Conservation (phyloP, 768 basidiomycete genomes). For the button mushroom (Agaricus bisporus) region DNA sequence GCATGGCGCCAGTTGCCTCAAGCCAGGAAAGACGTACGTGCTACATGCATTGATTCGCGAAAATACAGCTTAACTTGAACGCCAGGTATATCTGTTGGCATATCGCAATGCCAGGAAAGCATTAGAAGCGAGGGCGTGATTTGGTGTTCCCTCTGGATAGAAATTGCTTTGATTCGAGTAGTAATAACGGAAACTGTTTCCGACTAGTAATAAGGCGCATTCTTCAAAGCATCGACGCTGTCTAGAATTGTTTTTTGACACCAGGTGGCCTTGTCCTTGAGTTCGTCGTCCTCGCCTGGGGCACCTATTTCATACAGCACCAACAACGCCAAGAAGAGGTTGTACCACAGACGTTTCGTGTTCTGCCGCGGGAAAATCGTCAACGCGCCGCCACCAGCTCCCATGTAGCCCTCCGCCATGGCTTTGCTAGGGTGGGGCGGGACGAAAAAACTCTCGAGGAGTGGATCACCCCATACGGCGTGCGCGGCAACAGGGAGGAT, state of each 20-base stretch:
- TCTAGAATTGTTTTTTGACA: constrained; percentile 35
- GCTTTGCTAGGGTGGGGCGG: constrained; percentile 27
- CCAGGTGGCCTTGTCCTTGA: constrained; percentile 26
- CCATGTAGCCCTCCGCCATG: constrained; percentile 55
- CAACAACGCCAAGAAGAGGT: constrained; percentile 54
- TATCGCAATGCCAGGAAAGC: not conserved
- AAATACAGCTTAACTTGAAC: not conserved
- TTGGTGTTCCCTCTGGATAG: too few species aligned
- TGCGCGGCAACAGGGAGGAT: constrained; percentile 46
- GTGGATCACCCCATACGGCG: constrained; percentile 72
- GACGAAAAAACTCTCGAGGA: constrained; percentile 63
- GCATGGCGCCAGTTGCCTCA: constrained; percentile 9
- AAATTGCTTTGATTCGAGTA: not conserved
- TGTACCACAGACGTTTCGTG: constrained; percentile 77
- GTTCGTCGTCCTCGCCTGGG: constrained; percentile 10
- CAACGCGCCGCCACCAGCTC: constrained; percentile 39
- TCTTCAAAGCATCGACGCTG: constrained; percentile 35
- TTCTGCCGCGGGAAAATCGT: constrained; percentile 59
- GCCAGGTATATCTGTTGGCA: not conserved
- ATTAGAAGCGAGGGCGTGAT: not conserved
- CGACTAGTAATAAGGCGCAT: constrained; percentile 43
- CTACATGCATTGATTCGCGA: not conserved
- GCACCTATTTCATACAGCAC: constrained; percentile 33
- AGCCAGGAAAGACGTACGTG: constrained; percentile 11
- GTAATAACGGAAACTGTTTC: not conserved